phyloP scores from a whole-genome alignment of 495 filamentous ascomycete species.

The Penicillium soppii region DNA sequence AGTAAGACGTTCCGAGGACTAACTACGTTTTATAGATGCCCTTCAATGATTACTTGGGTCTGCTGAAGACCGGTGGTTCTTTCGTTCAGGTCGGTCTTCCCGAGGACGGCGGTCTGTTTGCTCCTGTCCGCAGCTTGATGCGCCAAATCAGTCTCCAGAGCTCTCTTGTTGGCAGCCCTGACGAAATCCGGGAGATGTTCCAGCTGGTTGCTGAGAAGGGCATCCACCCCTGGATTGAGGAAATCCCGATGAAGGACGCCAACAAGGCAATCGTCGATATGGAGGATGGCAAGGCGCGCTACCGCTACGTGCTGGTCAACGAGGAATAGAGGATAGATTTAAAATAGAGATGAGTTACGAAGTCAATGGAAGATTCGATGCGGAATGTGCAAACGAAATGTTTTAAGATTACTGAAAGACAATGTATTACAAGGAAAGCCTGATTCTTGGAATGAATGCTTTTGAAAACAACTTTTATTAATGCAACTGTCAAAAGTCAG shows the following conservation, averaged over 20 bases:
- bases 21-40: conserved; percentile 60
- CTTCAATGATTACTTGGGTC: conserved; percentile 61
- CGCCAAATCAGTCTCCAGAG: conserved; percentile 70
- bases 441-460: neutral
- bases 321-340: conserved; percentile 25
- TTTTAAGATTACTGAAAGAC: too few relatives aligned
- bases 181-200: conserved; percentile 81
- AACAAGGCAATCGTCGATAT: conserved; percentile 72
- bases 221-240: conserved; percentile 70
- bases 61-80: conserved; percentile 66
- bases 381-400: too few relatives aligned
- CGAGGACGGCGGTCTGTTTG: conserved; percentile 63
- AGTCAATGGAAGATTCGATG: neutral
- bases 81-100: conserved; percentile 80
- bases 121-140: conserved; percentile 59
- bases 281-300: conserved; percentile 67
- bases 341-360: conserved; percentile 7
- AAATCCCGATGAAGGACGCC: conserved; percentile 70
- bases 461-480: too few relatives aligned
- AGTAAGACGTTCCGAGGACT: too few relatives aligned
- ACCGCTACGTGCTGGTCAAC: conserved; percentile 74
- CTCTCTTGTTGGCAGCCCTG: conserved; percentile 67
- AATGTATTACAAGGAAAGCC: neutral
- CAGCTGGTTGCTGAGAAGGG: conserved; percentile 69
- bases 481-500: neutral